Evolutionary conservation across 768 basidiomycete species (phyloP).

Genomic region (Boletus vinaceobasis): DNA sequence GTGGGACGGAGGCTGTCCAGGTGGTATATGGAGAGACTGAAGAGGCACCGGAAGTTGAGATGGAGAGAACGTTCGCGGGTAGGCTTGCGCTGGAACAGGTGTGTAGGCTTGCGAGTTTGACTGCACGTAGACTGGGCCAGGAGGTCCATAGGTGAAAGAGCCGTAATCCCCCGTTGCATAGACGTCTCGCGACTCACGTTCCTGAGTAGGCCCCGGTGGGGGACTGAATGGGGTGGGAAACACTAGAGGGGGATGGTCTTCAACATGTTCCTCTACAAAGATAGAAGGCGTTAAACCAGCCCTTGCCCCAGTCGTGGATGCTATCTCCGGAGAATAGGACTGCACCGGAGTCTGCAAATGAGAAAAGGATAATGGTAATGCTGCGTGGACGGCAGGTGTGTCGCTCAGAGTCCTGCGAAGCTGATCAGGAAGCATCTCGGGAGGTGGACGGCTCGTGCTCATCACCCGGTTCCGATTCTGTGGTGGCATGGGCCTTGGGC

Average conservation of each 20-base stretch:
- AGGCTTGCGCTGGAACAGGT: neutral
- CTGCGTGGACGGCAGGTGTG: constrained; percentile 7
- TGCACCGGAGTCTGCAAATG: constrained; percentile 7
- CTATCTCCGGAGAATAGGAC: constrained; percentile 1
- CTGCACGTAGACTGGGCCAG: constrained; percentile 10
- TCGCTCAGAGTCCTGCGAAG: constrained; percentile 13
- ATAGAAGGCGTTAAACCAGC: constrained; percentile 16
- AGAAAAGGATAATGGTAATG: constrained; percentile 2
- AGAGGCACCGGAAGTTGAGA: constrained; percentile 6
- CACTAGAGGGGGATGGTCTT: neutral
- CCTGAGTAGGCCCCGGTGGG: neutral
- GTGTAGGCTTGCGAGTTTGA: constrained; percentile 10
- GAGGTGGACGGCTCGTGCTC: constrained; percentile 7
- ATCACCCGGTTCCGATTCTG: constrained; percentile 12
- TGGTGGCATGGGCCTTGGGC: constrained; percentile 18
- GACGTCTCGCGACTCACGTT: neutral
- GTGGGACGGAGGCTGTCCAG: constrained; percentile 8
- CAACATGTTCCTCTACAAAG: constrained; percentile 11
- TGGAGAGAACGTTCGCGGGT: constrained; percentile 4
- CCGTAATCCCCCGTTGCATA: neutral
- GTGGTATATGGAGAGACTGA: constrained; percentile 7
- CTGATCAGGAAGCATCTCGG: constrained; percentile 5
- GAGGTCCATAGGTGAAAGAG: constrained; percentile 1
- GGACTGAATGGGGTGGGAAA: constrained; percentile 7
- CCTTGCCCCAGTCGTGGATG: neutral